Percentiles rank a stretch among this genome's conserved stretches.
Evolutionary conservation across 2,329 filamentous ascomycete genomes (phyloP).

Genomic region (Fusarium compactum): DNA sequence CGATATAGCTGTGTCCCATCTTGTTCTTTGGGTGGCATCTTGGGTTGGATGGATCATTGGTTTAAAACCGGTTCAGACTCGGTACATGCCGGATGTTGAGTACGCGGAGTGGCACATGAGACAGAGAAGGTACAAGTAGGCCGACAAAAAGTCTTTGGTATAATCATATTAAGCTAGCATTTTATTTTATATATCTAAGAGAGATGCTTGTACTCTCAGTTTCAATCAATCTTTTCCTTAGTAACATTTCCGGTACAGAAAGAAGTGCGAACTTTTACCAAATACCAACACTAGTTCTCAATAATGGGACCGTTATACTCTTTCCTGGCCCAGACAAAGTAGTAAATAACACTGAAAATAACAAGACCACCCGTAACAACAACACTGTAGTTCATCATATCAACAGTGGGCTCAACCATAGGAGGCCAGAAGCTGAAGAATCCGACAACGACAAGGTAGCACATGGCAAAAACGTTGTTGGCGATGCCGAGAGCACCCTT

Average conservation of each 20-base stretch:
- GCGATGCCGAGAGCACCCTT: slow-evolving; percentile 62
- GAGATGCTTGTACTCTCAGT: background rate
- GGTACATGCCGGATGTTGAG: slow-evolving; percentile 10
- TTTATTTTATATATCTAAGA: background rate
- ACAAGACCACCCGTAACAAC: slow-evolving; percentile 58
- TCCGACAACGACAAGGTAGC: slow-evolving; percentile 65
- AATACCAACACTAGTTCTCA: slow-evolving; percentile 32
- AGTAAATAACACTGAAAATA: slow-evolving; percentile 61
- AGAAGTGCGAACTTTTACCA: background rate
- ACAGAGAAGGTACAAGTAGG: background rate
- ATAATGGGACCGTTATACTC: slow-evolving; percentile 61
- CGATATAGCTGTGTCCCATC: slow-evolving; percentile 8
- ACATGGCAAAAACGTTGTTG: slow-evolving; percentile 66
- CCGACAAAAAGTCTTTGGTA: fast-evolving
- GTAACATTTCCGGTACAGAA: too few relatives aligned
- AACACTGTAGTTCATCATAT: slow-evolving; percentile 62
- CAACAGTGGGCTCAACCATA: slow-evolving; percentile 44
- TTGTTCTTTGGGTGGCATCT: background rate
- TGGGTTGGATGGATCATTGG: slow-evolving; percentile 10
- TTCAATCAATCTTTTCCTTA: background rate
- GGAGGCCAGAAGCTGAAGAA: slow-evolving; percentile 69
- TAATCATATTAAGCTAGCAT: background rate
- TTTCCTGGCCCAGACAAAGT: slow-evolving; percentile 56
- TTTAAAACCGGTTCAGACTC: background rate
- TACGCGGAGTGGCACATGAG: background rate